Evolutionary conservation across 2,329 filamentous ascomycete genomes (phyloP).

Genomic region (Colletotrichum cuscutae): DNA sequence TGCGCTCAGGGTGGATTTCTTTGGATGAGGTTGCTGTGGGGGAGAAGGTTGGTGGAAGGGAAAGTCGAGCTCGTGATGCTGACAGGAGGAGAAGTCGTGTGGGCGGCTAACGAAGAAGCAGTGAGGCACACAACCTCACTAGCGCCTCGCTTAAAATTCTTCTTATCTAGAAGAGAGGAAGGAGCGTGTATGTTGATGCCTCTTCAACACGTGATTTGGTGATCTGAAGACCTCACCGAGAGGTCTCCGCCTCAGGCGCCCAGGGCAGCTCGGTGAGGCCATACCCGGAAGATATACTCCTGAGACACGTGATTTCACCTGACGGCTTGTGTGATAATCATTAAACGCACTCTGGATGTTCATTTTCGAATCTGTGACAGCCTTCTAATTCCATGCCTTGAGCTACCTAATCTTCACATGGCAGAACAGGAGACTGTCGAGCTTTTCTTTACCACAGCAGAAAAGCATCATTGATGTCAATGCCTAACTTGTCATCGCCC

Average conservation of each 20-base stretch:
- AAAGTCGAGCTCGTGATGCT: not conserved
- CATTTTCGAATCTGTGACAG: not conserved
- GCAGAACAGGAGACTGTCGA: no score
- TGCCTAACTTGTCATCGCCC: no score
- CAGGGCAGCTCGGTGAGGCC: not conserved
- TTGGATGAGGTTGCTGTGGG: not conserved
- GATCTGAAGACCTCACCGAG: constrained; percentile 2
- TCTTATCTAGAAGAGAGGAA: not conserved
- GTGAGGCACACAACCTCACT: not conserved
- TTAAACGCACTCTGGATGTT: not conserved
- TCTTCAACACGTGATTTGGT: constrained; percentile 20
- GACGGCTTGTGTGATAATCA: not conserved
- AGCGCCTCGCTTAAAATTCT: constrained; percentile 3
- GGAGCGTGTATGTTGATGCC: not conserved
- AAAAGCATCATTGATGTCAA: no score
- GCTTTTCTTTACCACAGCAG: no score
- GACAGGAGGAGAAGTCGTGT: not conserved
- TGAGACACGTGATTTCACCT: not conserved
- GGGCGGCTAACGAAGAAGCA: not conserved
- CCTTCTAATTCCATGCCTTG: no score
- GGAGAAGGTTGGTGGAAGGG: not conserved
- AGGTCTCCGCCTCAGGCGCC: no score
- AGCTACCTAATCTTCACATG: no score
- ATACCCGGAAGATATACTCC: not conserved
- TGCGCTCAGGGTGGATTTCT: not conserved